Conservation (phyloP, 345 rosid genomes). For the Toxicodendron radicans region DNA sequence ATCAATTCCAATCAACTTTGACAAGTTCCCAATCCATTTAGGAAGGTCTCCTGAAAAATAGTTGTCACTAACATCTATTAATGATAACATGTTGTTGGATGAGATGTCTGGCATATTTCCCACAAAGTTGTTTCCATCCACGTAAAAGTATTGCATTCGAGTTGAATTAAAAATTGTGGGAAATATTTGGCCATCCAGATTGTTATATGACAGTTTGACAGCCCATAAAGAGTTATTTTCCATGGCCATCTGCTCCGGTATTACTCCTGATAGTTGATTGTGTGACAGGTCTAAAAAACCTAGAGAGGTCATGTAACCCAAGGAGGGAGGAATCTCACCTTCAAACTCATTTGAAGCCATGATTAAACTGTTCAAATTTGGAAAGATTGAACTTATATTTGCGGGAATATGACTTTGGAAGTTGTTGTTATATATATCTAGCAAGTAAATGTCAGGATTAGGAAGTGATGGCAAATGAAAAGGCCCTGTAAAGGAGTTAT, state of each 20-base stretch:
- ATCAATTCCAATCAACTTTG: not conserved
- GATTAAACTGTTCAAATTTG: not conserved
- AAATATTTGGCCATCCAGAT: not conserved
- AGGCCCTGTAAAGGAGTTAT: not conserved
- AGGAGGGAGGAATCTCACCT: not conserved
- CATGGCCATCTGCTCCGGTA: not conserved
- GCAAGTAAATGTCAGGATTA: not conserved
- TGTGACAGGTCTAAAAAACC: not conserved
- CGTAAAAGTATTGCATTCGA: not conserved
- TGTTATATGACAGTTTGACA: not conserved
- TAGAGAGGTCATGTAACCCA: not conserved
- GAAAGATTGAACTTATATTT: not conserved
- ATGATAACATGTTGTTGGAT: not conserved
- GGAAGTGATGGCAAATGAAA: not conserved
- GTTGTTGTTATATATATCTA: no score
- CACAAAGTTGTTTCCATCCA: slow-evolving; percentile 5
- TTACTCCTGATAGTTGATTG: not conserved
- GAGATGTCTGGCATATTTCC: slow-evolving; percentile 1
- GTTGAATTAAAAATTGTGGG: not conserved
- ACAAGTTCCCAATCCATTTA: not conserved
- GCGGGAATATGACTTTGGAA: not conserved
- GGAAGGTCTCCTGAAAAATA: slow-evolving; percentile 16
- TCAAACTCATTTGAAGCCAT: not conserved
- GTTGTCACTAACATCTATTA: slow-evolving; percentile 12
- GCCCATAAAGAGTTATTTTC: not conserved